phyloP scores from a whole-genome alignment of 2,329 filamentous ascomycete species.

The Purpureocillium takamizusanense region DNA sequence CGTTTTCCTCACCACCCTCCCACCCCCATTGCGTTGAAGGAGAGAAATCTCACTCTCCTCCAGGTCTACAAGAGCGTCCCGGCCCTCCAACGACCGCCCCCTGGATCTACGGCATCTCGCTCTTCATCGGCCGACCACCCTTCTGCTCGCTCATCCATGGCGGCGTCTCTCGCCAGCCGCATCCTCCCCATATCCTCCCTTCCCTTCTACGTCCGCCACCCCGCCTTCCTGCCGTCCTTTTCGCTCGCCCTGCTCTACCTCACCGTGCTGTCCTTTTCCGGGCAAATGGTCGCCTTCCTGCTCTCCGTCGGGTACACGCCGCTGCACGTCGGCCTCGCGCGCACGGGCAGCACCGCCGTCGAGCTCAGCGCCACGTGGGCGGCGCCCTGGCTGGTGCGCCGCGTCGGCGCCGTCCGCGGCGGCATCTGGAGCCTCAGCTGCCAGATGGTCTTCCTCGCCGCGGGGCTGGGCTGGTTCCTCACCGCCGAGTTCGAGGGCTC shows the following conservation, averaged over 20 bases:
- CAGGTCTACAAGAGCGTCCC: slow-evolving; percentile 8
- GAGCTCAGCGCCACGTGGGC: slow-evolving; percentile 55
- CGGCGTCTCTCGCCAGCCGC: neutral
- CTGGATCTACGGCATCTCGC: neutral
- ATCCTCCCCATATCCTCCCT: neutral
- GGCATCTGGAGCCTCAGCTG: slow-evolving; percentile 65
- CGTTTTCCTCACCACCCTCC: too few relatives aligned
- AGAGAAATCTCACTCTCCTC: too few relatives aligned
- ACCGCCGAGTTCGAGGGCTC: slow-evolving; percentile 12
- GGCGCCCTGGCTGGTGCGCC: slow-evolving; percentile 44
- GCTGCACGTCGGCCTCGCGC: slow-evolving; percentile 41
- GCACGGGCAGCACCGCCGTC: slow-evolving; percentile 41
- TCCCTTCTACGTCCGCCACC: slow-evolving; percentile 40
- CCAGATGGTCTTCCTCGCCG: slow-evolving; percentile 50
- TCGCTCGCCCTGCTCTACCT: slow-evolving; percentile 51
- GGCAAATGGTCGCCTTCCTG: slow-evolving; percentile 58
- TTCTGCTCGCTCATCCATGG: too few relatives aligned
- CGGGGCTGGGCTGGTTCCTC: slow-evolving; percentile 16
- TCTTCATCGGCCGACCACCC: too few relatives aligned
- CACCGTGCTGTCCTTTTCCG: slow-evolving; percentile 49
- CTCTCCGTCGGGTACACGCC: slow-evolving; percentile 43
- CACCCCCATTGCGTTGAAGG: too few relatives aligned
- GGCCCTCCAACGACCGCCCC: neutral
- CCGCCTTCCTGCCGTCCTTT: slow-evolving; percentile 51
- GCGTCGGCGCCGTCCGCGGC: slow-evolving; percentile 49